These are phyloP conservation scores for Aegilops bicornis DNA, from an alignment of 176 grass and related monocot species.

Conservation along the genomic window DNA sequence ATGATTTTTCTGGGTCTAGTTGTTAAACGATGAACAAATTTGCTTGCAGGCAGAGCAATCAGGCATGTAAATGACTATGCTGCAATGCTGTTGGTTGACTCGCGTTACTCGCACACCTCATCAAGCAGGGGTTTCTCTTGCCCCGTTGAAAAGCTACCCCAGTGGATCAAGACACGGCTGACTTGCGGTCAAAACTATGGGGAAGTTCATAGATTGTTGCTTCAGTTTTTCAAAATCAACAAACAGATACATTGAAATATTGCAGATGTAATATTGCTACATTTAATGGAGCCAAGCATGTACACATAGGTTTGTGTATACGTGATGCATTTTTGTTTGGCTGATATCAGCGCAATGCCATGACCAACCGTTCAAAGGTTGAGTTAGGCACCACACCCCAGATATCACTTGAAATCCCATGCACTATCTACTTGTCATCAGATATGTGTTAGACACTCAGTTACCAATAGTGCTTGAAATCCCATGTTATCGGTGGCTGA, in stretches of 20 bases:
- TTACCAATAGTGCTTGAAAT: too few relatives aligned
- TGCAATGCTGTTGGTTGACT: slow-evolving; percentile 85
- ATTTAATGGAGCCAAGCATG: slow-evolving; percentile 1
- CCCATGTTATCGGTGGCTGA: too few relatives aligned
- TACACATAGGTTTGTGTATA: background rate
- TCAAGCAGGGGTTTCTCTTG: slow-evolving; percentile 36
- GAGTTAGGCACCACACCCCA: too few relatives aligned
- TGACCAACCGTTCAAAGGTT: too few relatives aligned
- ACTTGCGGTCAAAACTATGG: slow-evolving; percentile 65
- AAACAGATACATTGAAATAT: slow-evolving; percentile 41
- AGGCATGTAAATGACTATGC: slow-evolving; percentile 98
- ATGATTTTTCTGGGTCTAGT: slow-evolving; percentile 1
- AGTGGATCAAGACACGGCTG: slow-evolving; percentile 83
- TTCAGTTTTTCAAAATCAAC: slow-evolving; percentile 79
- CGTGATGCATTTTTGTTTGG: background rate
- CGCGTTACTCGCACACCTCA: slow-evolving; percentile 52
- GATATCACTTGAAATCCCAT: too few relatives aligned
- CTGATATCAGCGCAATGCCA: background rate
- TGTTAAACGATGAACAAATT: slow-evolving; percentile 19
- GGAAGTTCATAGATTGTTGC: slow-evolving; percentile 73
- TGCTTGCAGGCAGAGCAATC: slow-evolving; percentile 83
- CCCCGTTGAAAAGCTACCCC: slow-evolving; percentile 74
- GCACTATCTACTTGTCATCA: too few relatives aligned
- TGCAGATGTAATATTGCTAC: background rate
- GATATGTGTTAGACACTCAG: too few relatives aligned